These are phyloP conservation scores for Fraxinus platypoda DNA, from an alignment of 305 asterid species.

Conservation along the genomic window DNA sequence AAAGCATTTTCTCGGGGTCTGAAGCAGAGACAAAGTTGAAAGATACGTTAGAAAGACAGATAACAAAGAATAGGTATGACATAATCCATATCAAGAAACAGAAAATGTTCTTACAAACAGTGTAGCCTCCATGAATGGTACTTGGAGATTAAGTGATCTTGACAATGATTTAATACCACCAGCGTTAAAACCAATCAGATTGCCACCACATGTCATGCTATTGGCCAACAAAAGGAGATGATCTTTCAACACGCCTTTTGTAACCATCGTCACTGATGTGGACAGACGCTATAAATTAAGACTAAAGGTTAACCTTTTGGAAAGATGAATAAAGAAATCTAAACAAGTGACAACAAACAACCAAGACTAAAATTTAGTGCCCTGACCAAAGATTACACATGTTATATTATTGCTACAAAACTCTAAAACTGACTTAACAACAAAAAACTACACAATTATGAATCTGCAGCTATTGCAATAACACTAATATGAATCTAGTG, in stretches of 20 bases:
- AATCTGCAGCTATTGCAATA: background rate
- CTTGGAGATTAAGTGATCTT: slow-evolving; percentile 70
- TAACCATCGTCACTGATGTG: slow-evolving; percentile 94
- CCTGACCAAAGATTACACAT: slow-evolving; percentile 1
- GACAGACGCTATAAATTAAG: slow-evolving; percentile 70
- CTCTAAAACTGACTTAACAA: background rate
- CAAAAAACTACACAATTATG: background rate
- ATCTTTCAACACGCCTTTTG: slow-evolving; percentile 95
- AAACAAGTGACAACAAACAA: slow-evolving; percentile 10
- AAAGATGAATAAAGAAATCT: background rate
- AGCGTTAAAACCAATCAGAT: slow-evolving; percentile 78
- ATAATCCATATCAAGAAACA: slow-evolving; percentile 12
- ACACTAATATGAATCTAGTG: background rate
- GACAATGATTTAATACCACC: slow-evolving; percentile 91
- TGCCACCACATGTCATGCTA: slow-evolving; percentile 95
- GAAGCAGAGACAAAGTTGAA: slow-evolving; percentile 20
- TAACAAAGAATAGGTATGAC: slow-evolving; percentile 14
- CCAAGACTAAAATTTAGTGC: background rate
- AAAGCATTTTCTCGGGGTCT: slow-evolving; percentile 95
- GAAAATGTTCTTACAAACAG: slow-evolving; percentile 62
- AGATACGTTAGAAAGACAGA: slow-evolving; percentile 16
- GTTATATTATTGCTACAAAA: background rate
- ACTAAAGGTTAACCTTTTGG: slow-evolving; percentile 14
- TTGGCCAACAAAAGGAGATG: slow-evolving; percentile 85
- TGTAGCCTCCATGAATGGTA: slow-evolving; percentile 90